These are phyloP conservation scores for Zostera marina DNA, from an alignment of 116 monocot genomes.

Conservation along the genomic window DNA sequence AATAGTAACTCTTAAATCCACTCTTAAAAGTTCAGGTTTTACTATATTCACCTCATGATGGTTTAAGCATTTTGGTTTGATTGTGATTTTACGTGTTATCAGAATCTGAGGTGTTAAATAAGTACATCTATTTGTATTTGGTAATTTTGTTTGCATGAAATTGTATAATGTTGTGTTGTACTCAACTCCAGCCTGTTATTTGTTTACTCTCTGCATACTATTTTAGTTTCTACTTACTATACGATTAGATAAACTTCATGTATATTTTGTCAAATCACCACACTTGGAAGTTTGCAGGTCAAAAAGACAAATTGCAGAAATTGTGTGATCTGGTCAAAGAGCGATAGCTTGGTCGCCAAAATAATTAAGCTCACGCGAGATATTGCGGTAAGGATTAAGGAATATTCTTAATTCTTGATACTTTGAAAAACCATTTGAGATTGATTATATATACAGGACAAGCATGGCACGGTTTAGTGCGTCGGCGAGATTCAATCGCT, in stretches of 20 bases:
- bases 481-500: no score
- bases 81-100: no score
- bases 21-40: no score
- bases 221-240: not conserved
- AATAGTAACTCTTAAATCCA: no score
- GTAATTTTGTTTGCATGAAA: not conserved
- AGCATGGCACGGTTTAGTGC: no score
- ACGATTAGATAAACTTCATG: not conserved
- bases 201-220: not conserved
- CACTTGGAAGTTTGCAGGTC: conserved; percentile 23
- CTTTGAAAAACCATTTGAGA: not conserved
- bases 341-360: conserved; percentile 41
- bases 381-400: conserved; percentile 19
- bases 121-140: not conserved
- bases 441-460: no score
- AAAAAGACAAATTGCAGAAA: conserved; percentile 49
- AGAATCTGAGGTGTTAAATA: no score
- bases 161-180: not conserved
- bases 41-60: no score
- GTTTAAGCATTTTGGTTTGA: no score
- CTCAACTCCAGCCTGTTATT: not conserved
- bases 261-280: not conserved
- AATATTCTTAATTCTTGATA: not conserved
- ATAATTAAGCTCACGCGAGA: conserved; percentile 34
- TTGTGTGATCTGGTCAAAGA: conserved; percentile 83